These are phyloP conservation scores for Aurantiochytrium sp. DNA, from an alignment of 108 stramenopile species.

Conservation along the genomic window DNA sequence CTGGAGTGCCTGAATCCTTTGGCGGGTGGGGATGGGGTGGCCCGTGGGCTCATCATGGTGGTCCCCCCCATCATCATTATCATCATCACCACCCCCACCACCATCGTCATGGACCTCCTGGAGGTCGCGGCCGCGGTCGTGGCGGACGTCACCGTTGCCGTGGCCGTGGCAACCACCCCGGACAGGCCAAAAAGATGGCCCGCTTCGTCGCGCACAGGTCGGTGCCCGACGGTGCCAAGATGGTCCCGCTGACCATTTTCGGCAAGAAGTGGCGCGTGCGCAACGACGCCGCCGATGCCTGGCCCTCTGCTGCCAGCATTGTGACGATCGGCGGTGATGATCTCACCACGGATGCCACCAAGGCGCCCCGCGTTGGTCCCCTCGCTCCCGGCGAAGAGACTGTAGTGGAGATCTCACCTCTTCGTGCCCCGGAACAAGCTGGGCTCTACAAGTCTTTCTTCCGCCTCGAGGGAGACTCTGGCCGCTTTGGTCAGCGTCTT, in stretches of 20 bases:
- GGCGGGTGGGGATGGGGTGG: too few relatives aligned
- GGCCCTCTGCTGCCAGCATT: neutral
- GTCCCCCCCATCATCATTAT: neutral
- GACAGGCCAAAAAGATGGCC: neutral
- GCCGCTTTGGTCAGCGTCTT: neutral
- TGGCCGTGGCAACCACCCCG: neutral
- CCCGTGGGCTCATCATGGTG: neutral
- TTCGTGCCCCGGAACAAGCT: neutral
- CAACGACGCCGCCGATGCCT: neutral
- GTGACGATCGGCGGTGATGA: neutral
- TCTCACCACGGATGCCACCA: neutral
- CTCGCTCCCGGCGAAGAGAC: neutral
- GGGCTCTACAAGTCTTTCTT: constrained; percentile 13
- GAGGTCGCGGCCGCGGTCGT: neutral
- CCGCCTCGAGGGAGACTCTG: neutral
- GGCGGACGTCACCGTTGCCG: neutral
- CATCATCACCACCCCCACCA: neutral
- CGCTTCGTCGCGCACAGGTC: neutral
- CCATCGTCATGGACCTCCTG: neutral
- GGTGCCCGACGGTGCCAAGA: neutral
- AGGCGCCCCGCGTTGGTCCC: neutral
- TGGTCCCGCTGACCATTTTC: neutral
- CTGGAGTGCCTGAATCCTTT: too few relatives aligned
- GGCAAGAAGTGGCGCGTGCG: neutral
- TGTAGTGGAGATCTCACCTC: neutral